Conservation (phyloP, 2,329 filamentous ascomycete species). For the Pseudopyricularia cyperi region DNA sequence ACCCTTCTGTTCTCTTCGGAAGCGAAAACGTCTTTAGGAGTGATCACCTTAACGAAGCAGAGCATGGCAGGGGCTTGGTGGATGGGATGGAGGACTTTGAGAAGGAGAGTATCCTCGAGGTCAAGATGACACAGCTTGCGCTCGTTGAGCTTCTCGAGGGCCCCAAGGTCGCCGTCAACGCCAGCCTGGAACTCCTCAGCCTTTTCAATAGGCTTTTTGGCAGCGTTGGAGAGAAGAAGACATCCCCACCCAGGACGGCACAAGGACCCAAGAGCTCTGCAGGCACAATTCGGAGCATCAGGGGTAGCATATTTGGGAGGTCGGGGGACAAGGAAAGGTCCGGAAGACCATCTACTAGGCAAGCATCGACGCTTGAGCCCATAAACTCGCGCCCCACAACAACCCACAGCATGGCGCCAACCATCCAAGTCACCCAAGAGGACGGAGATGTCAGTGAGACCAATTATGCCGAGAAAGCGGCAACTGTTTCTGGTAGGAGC, state of each 20-base stretch:
- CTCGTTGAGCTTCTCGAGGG: constrained; percentile 76
- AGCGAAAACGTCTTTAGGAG: constrained; percentile 46
- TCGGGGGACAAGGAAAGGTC: constrained; percentile 25
- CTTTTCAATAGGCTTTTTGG: constrained; percentile 76
- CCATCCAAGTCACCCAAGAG: constrained; percentile 67
- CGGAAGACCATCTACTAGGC: constrained; percentile 26
- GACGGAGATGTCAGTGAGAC: constrained; percentile 28
- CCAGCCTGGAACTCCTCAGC: constrained; percentile 70
- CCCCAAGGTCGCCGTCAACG: constrained; percentile 74
- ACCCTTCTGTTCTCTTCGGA: constrained; percentile 57
- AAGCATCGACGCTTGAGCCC: constrained; percentile 21
- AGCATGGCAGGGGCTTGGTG: constrained; percentile 37
- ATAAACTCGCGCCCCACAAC: constrained; percentile 23
- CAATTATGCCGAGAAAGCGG: constrained; percentile 19
- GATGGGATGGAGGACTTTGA: constrained; percentile 75
- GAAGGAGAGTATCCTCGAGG: constrained; percentile 77
- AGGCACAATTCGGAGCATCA: constrained; percentile 56
- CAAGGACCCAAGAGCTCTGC: constrained; percentile 55
- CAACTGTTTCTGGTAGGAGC: constrained; percentile 23
- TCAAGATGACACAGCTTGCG: constrained; percentile 88
- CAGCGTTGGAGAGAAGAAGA: constrained; percentile 32
- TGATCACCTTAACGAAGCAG: constrained; percentile 50
- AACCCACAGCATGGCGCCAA: constrained; percentile 41
- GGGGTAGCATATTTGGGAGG: constrained; percentile 67
- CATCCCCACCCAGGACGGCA: constrained; percentile 22